Percentiles rank a stretch among this genome's conserved stretches.
These are phyloP conservation scores for Phoenix dactylifera DNA, from an alignment of 176 grass and related monocot genomes.

Conservation along the genomic window DNA sequence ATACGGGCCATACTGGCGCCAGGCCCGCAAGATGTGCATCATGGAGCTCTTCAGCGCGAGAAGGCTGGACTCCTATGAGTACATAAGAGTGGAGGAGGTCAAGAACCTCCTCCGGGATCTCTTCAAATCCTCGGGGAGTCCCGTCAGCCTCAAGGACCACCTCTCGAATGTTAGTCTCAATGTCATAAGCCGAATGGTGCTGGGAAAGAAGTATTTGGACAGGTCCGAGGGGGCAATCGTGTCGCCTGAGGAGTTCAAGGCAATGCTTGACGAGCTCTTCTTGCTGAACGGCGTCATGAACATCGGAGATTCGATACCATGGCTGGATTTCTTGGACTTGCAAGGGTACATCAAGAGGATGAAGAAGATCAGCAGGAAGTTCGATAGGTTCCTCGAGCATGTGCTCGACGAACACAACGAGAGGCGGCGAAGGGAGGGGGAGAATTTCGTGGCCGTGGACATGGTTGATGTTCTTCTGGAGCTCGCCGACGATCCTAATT, in stretches of 20 bases:
- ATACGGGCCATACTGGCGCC: slow-evolving; percentile 51
- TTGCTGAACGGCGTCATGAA: slow-evolving; percentile 86
- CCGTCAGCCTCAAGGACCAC: no score
- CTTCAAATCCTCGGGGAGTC: not conserved
- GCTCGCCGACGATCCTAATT: slow-evolving; percentile 47
- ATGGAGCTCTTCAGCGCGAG: slow-evolving; percentile 52
- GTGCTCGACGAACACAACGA: slow-evolving; percentile 70
- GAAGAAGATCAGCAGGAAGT: slow-evolving; percentile 71
- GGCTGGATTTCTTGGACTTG: slow-evolving; percentile 69
- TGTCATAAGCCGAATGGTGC: slow-evolving; percentile 81
- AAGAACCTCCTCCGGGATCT: slow-evolving; percentile 17
- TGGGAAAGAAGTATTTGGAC: slow-evolving; percentile 78
- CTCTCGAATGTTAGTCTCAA: slow-evolving; percentile 36
- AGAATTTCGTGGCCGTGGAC: slow-evolving; percentile 58
- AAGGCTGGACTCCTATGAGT: slow-evolving; percentile 36
- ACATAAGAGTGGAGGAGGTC: slow-evolving; percentile 37
- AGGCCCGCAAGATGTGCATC: slow-evolving; percentile 45
- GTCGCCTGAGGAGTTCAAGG: slow-evolving; percentile 82
- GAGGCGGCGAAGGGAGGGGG: slow-evolving; percentile 27
- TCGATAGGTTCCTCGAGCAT: slow-evolving; percentile 77
- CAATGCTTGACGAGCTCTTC: slow-evolving; percentile 82
- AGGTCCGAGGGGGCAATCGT: slow-evolving; percentile 14
- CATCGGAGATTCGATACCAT: slow-evolving; percentile 86
- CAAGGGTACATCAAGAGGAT: slow-evolving; percentile 80
- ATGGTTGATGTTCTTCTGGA: slow-evolving; percentile 88